Evolutionary conservation across 78 protist species (phyloP), one percentile per base, ranked within the genome.

Genomic region (Dictyostelium brefeldianum): DNA sequence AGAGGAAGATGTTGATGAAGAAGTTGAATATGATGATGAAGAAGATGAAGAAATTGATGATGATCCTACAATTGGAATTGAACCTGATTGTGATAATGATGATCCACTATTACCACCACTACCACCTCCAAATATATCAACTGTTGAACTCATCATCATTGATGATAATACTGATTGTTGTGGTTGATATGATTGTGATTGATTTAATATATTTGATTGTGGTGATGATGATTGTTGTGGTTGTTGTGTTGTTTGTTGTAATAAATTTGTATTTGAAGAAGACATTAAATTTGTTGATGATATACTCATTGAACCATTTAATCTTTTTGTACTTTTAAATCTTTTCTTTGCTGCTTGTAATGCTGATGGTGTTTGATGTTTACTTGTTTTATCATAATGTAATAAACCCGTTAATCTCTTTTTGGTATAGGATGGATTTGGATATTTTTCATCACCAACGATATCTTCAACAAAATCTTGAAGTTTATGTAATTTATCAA

Each of bases 391-490:
- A 36, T 36, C 43, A 36, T 36, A 2, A 10, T 69, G 36, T 27
- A 83, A 25, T 36, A 83, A 54, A 5, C 77, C 82, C 8, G 43
- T 6, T 12, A 84, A 64, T 53, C 31, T 51, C 59, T 59, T 84
- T 65, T 84, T 84, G 0, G 22, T 43, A 14, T 22, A 84, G 2
- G 41, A 27, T 41, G 92, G 78, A 31, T 18, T 51, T 29, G 17
- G 15, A 27, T 31, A 14, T 27, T 78, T 77, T 2, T 87, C 73
- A 15, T 87, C 93, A 7, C 79, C 93, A 27, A 14, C 48, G 10
- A 87, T 77, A 11, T 87, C 93, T 29, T 87, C 93, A 50, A 65
- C 53, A 64, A 77, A 87, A 14, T 87, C 93, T 36, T 36, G 43
- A 2, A 87, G 2, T 29, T 87, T 87, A 62, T 62, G 70, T 31